Conservation (phyloP, 805 yeast genomes). For the Candida pseudoglaebosa region DNA sequence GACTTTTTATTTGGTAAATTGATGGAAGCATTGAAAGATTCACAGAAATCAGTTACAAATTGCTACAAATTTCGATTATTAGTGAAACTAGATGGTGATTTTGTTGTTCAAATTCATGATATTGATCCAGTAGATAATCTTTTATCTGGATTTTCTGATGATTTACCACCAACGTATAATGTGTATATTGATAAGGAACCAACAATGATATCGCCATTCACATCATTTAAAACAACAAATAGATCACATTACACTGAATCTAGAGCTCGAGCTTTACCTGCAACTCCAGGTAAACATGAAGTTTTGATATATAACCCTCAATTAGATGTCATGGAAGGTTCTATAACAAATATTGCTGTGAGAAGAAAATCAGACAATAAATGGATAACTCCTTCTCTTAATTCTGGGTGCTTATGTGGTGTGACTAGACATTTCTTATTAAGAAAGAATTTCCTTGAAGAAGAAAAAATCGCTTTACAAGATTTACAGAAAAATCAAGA, state of each 20-base stretch:
- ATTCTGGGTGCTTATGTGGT: conserved; percentile 83
- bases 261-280: conserved; percentile 46
- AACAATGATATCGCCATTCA: conserved; percentile 62
- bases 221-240: conserved; percentile 82
- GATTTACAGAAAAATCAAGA: conserved; percentile 63
- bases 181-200: conserved; percentile 58
- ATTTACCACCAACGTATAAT: conserved; percentile 10
- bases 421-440: conserved; percentile 67
- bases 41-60: conserved; percentile 16
- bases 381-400: conserved; percentile 82
- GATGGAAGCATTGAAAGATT: conserved; percentile 21
- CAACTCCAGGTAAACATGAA: conserved; percentile 56
- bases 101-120: conserved; percentile 30
- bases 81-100: conserved; percentile 23
- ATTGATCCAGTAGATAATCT: conserved; percentile 23
- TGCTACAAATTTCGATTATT: conserved; percentile 34
- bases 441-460: conserved; percentile 48
- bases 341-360: conserved; percentile 77
- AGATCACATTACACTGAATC: conserved; percentile 63
- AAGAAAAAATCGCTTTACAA: conserved; percentile 43
- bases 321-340: conserved; percentile 69
- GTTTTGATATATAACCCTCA: conserved; percentile 56
- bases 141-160: conserved; percentile 23
- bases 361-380: conserved; percentile 32
- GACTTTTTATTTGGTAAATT: conserved; percentile 35